Conservation (phyloP, 352 stramenopile genomes). For the Phytophthora pisi region DNA sequence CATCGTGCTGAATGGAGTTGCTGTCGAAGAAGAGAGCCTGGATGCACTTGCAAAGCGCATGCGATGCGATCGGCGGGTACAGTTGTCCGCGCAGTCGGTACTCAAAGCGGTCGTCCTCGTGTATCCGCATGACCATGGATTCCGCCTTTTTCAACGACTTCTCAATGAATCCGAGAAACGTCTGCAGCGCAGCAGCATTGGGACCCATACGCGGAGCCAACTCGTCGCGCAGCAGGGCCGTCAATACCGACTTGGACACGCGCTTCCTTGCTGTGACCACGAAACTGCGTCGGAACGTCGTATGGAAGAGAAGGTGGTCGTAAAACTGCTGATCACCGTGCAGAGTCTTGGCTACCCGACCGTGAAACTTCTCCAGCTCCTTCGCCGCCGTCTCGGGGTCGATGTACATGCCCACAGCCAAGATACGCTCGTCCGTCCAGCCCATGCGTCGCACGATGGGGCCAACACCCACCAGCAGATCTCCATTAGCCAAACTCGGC, state of each 20-base stretch:
- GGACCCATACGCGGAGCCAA: constrained; percentile 70
- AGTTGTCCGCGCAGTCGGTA: constrained; percentile 69
- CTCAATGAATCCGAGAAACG: constrained; percentile 78
- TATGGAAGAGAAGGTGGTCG: constrained; percentile 58
- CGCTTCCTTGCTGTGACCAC: constrained; percentile 81
- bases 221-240: constrained; percentile 70
- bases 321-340: constrained; percentile 82
- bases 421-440: constrained; percentile 84
- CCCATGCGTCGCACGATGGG: constrained; percentile 79
- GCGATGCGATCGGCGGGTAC: constrained; percentile 76
- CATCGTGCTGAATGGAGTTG: constrained; percentile 83
- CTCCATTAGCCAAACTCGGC: constrained; percentile 71
- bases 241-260: constrained; percentile 76
- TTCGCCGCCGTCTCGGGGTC: constrained; percentile 62
- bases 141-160: constrained; percentile 85
- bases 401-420: constrained; percentile 82
- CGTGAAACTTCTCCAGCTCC: constrained; percentile 65
- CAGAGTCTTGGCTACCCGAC: constrained; percentile 59
- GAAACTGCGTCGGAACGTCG: constrained; percentile 75
- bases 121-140: constrained; percentile 75
- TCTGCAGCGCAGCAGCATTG: constrained; percentile 52
- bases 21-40: constrained; percentile 81
- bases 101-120: constrained; percentile 70
- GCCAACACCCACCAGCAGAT: constrained; percentile 75
- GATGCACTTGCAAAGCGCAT: constrained; percentile 68